Percentiles rank a stretch among this genome's conserved stretches.
Conservation (phyloP, 164 flowering plant species). For the Magnolia kwangsiensis region DNA sequence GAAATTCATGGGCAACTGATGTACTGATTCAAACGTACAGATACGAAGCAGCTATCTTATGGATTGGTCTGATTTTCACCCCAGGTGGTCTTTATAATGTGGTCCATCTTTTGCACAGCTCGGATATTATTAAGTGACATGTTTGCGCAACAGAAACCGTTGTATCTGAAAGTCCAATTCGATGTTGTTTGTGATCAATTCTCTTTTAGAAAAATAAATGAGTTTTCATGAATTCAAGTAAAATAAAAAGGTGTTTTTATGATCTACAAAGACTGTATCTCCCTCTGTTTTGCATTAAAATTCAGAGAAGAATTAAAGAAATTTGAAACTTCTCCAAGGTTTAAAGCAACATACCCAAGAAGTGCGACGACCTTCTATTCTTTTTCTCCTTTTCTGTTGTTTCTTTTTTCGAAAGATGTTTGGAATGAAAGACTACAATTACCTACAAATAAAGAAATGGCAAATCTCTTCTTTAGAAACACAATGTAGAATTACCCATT, state of each 20-base stretch:
- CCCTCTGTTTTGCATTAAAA: not conserved
- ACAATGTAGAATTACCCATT: constrained; percentile 2
- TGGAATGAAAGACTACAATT: constrained; percentile 16
- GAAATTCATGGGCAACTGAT: too few relatives aligned
- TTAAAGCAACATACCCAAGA: not conserved
- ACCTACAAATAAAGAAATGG: not conserved
- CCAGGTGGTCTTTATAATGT: too few relatives aligned
- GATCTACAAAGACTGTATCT: not conserved
- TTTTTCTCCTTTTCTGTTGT: constrained; percentile 7
- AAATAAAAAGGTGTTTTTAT: not conserved
- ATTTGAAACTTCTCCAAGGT: not conserved
- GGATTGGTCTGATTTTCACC: too few relatives aligned
- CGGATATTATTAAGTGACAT: too few relatives aligned
- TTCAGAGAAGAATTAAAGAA: not conserved
- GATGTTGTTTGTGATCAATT: not conserved
- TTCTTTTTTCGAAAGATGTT: constrained; percentile 12
- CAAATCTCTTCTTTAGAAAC: not conserved
- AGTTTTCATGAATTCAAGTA: not conserved
- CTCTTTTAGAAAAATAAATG: not conserved
- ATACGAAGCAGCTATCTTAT: too few relatives aligned
- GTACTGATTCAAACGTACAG: too few relatives aligned
- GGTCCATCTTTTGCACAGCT: too few relatives aligned
- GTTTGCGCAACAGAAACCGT: too few relatives aligned
- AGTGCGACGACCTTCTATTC: not conserved
- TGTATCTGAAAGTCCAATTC: not conserved